Base-by-base conservation (phyloP, 2,329 filamentous ascomycete genomes). In the Grosmannia serpens region DNA sequence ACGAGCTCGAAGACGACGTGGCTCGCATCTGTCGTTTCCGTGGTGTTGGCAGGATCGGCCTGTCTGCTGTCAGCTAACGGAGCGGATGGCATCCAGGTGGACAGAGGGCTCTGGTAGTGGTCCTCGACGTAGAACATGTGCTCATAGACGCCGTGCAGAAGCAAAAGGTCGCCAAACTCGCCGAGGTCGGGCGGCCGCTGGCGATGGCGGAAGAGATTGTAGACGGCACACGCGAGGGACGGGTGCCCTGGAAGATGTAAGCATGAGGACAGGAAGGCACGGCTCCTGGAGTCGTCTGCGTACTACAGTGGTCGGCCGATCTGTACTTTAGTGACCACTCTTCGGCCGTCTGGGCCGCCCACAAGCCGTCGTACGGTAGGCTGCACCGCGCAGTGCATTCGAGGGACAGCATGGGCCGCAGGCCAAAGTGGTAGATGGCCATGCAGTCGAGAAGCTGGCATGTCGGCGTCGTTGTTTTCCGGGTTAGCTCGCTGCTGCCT, bases 31-130 rank as follows among this genome's bases (percentile, higher is more conserved):
- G 44, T 22, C 44, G 20, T 47, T 3, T 11, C 6, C 44, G 44
- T 33, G 35, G 44, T 63, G 56, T 20, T 68, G 67, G 11, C 10
- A 33, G 5, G 5, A 33, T 6, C 31, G 10, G 31, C 31, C 31
- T 10, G 6, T 33, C 31, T 5, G 5, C 31, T 33, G 10, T 10
- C 10, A 33, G 10, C 31, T 10, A 10, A 10, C 6, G 31, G 31
- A 33, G 31, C 10, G 3, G 62, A 59, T n/a, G 64, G 64, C 10
- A 59, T 53, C 64, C 64, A 66, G 31, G 59, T 52, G 15, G 64
- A 62, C 27, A 66, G 35, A 10, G 51, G 41, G 27, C 62, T 56
- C 22, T 41, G 27, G 54, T 61, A 60, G 22, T 64, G 62, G 10
- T 55, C 57, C 35, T 60, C 55, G 31, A 62, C 58, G 27, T 52